Conservation (phyloP, 441 rosid species). For the Croton setiger region DNA sequence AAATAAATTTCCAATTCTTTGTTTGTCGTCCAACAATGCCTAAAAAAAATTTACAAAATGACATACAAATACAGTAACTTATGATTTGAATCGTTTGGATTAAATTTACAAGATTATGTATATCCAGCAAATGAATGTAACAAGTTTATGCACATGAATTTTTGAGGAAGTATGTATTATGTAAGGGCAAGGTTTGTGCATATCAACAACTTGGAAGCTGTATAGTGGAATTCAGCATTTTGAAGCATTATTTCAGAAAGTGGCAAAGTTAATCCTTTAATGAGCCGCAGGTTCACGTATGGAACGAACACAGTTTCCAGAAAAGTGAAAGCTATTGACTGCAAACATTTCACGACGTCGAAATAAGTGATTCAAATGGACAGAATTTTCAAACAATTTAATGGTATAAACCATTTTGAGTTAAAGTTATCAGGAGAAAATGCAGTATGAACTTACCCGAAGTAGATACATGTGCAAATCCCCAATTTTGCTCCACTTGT, state of each 20-base stretch:
- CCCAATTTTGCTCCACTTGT: conserved; percentile 63
- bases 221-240: conserved; percentile 45
- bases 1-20: no score
- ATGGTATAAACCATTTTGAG: no score
- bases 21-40: neutral
- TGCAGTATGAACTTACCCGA: conserved; percentile 36
- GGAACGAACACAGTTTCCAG: conserved; percentile 62
- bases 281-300: conserved; percentile 48
- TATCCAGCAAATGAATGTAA: conserved; percentile 1
- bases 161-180: conserved; percentile 7
- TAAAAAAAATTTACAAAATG: neutral
- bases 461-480: conserved; percentile 43
- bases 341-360: conserved; percentile 17
- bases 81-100: neutral
- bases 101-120: neutral
- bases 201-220: conserved; percentile 37
- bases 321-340: conserved; percentile 45
- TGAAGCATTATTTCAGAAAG: conserved; percentile 43
- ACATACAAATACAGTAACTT: neutral
- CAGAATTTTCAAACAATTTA: no score
- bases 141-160: neutral
- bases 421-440: neutral
- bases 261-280: conserved; percentile 64
- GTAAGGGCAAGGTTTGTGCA: conserved; percentile 46
- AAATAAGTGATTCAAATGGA: neutral